A percentile compares a stretch with the other conserved stretches of the same genome.
Evolutionary conservation across 192 early-diverging fungal species (phyloP).

Genomic region (Chytriomyces hyalinus): DNA sequence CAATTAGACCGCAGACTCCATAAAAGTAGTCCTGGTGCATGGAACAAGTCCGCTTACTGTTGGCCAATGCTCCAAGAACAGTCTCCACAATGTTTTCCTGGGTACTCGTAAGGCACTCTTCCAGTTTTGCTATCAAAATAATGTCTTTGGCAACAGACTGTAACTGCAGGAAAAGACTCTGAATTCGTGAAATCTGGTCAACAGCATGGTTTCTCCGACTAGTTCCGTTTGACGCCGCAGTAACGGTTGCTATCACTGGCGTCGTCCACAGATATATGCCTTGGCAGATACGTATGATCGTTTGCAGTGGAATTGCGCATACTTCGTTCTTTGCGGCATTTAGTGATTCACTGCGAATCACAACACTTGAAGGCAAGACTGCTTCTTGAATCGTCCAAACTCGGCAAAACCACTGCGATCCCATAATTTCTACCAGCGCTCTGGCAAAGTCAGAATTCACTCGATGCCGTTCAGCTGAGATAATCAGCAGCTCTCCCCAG

Average conservation of each 20-base stretch:
- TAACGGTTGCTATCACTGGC: background rate
- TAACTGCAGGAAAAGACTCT: background rate
- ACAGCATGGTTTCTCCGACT: background rate
- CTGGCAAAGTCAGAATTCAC: background rate
- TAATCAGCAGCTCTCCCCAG: slow-evolving; percentile 1
- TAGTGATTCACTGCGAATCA: background rate
- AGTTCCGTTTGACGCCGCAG: background rate
- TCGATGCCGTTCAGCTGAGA: background rate
- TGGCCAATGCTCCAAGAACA: slow-evolving; percentile 1
- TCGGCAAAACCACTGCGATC: background rate
- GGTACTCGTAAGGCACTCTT: background rate
- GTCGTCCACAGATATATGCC: slow-evolving; percentile 6
- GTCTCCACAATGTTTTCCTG: slow-evolving; percentile 1
- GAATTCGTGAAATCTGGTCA: background rate
- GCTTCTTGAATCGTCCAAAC: slow-evolving; percentile 18
- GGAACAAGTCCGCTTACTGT: background rate
- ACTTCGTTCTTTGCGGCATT: background rate
- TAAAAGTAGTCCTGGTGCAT: slow-evolving; percentile 13
- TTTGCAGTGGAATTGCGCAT: background rate
- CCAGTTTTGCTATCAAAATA: background rate
- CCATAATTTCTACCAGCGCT: slow-evolving; percentile 4
- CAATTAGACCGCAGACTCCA: background rate
- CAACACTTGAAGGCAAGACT: background rate
- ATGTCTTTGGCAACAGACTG: slow-evolving; percentile 5
- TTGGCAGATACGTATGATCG: background rate